Evolutionary conservation across 148 eudicot species (phyloP), one percentile per base, ranked within the genome.

Genomic region (Mesembryanthemum crystallinum): DNA sequence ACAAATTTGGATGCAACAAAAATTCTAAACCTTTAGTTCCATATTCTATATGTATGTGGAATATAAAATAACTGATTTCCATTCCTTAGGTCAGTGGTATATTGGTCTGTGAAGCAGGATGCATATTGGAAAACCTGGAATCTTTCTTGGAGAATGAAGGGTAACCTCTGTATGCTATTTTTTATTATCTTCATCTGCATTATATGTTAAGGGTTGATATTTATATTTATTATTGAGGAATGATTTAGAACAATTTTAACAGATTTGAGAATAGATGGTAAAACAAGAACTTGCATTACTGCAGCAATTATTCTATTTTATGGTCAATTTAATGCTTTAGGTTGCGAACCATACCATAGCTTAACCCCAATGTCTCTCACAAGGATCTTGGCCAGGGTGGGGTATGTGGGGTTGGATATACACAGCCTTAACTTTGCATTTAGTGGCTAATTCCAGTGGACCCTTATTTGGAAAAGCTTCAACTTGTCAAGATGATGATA

Each of bases 61-160:
- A 18, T 52, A 58, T 45, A 47, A 71, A 79, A 76, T 84, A 63
- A 62, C 59, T 49, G 7, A 73, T 28, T 72, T 65, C 20, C 62
- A 73, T 20, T 79, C 51, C 82, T 67, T 81, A 94, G 98, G 91
- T 85, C 72, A 90, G 98, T 75, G 98, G 98, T 74, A 81, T 94
- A 81, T 85, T 94, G 75, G 98, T 92, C 24, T 94, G 97, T 83
- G 98, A 92, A 88, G 98, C 97, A 60, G 98, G 98, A 82, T 94
- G 98, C 91, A 89, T 94, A 82, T 81, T 94, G 89, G 98, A 92
- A 80, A 92, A 94, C 78, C 88, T 94, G 73, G 86, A 90, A 74
- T 84, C 90, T 81, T 90, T 92, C 83, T 81, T 94, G 77, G 97
- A 92, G 62, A 88, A 75, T 81, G 84, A 94, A 83, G 97, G 98